Percentiles rank a stretch among this genome's conserved stretches.
Evolutionary conservation across 768 basidiomycete genomes (phyloP).

Genomic region (Lactarius sp.): DNA sequence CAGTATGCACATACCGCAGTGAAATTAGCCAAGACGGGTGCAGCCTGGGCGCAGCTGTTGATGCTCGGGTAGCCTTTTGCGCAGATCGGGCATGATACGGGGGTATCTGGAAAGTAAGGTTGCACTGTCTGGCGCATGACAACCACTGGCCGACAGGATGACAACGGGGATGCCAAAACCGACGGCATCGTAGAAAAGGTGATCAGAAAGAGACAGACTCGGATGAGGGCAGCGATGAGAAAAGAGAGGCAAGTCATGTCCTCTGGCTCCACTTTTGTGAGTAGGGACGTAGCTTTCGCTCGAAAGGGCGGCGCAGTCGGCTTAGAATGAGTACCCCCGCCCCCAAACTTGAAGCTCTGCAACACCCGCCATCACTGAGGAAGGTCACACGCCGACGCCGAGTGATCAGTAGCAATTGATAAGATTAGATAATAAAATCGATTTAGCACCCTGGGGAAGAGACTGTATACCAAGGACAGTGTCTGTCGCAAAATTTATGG

Average conservation of each 20-base stretch:
- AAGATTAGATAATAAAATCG: slow-evolving; percentile 9
- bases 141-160: neutral
- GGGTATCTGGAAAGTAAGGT: slow-evolving; percentile 49
- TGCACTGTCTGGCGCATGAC: slow-evolving; percentile 20
- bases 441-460: neutral
- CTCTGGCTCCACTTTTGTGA: neutral
- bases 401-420: neutral
- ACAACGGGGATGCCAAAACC: slow-evolving; percentile 4
- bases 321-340: neutral
- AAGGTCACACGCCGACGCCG: neutral
- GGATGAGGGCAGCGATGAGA: neutral
- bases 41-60: slow-evolving; percentile 52
- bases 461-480: neutral
- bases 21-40: slow-evolving; percentile 54
- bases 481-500: neutral
- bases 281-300: neutral
- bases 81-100: slow-evolving; percentile 58
- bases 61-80: slow-evolving; percentile 48
- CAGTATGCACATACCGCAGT: slow-evolving; percentile 39
- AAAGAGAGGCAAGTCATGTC: slow-evolving; percentile 8
- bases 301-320: neutral
- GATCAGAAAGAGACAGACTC: slow-evolving; percentile 1
- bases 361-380: neutral
- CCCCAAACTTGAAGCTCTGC: neutral
- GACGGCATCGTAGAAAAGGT: neutral